A percentile compares a stretch with the other conserved stretches of the same genome.
These are phyloP conservation scores for Trichophyton mentagrophytes DNA, from an alignment of 2,329 filamentous ascomycete species.

Conservation along the genomic window DNA sequence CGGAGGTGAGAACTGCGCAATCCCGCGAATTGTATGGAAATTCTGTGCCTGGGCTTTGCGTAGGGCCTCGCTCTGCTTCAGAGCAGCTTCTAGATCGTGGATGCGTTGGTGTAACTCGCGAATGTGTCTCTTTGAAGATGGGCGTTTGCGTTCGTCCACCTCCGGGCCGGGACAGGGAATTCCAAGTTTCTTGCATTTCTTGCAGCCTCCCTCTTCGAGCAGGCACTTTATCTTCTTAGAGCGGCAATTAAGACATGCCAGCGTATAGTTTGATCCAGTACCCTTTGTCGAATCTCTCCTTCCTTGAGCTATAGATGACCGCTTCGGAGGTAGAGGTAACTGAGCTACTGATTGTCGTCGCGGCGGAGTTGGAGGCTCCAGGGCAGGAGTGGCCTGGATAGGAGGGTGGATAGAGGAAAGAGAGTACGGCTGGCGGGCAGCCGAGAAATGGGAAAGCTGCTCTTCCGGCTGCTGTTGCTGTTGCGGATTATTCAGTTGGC, in stretches of 20 bases:
- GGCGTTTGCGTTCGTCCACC: conserved; percentile 10
- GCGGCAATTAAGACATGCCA: conserved; percentile 8
- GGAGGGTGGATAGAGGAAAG: not conserved
- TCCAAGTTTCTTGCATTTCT: conserved; percentile 9
- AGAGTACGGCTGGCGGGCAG: not conserved
- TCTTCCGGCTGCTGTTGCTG: not conserved
- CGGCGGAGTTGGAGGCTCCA: not conserved
- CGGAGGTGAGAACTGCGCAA: conserved; percentile 6
- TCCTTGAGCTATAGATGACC: not conserved
- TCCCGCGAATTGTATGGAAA: conserved; percentile 3
- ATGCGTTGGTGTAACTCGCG: conserved; percentile 11
- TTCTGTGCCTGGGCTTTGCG: not conserved
- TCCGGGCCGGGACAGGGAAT: conserved; percentile 8
- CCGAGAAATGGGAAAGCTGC: not conserved
- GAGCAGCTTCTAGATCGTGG: conserved; percentile 10
- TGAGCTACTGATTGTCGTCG: not conserved
- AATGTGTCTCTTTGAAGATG: conserved; percentile 12
- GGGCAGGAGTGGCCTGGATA: not conserved
- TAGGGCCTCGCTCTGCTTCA: conserved; percentile 6
- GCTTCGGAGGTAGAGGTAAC: not conserved
- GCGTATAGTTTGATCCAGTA: not conserved
- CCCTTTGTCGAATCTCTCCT: not conserved
- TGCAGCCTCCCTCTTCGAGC: conserved; percentile 8
- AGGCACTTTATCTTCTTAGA: conserved; percentile 9
- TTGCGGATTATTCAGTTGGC: not conserved